Evolutionary conservation across 1,284 basidiomycete genomes (phyloP).

Genomic region (Ustilago loliicola): DNA sequence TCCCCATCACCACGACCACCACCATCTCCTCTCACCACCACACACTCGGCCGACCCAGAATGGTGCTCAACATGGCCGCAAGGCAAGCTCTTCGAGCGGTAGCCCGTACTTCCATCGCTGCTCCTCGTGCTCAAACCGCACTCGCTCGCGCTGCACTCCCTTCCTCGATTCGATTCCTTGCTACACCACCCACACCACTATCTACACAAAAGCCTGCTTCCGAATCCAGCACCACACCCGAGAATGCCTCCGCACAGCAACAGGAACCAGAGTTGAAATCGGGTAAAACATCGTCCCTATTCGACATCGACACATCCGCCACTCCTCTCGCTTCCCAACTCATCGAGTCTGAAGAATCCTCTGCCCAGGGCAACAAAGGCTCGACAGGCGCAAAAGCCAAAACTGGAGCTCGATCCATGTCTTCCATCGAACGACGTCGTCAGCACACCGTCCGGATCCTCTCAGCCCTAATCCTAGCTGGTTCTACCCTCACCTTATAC

Average conservation of each 20-base stretch:
- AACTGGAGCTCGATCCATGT: conserved; percentile 65
- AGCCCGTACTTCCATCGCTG: conserved; percentile 6
- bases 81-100: conserved; percentile 33
- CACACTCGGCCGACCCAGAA: background rate
- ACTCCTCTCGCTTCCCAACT: conserved; percentile 34
- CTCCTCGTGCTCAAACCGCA: background rate
- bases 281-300: conserved; percentile 41
- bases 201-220: conserved; percentile 14
- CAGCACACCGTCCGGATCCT: conserved; percentile 58
- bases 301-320: conserved; percentile 62
- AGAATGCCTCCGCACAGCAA: background rate
- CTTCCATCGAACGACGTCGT: conserved; percentile 69
- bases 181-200: conserved; percentile 22
- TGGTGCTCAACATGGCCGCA: conserved; percentile 37
- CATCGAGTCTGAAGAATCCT: conserved; percentile 27
- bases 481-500: conserved; percentile 52
- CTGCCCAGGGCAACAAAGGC: conserved; percentile 13
- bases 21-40: background rate
- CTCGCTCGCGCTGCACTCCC: conserved; percentile 9
- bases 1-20: background rate
- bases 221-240: conserved; percentile 7
- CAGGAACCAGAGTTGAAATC: conserved; percentile 14
- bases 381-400: conserved; percentile 68
- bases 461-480: conserved; percentile 46
- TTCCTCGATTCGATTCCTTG: conserved; percentile 35